Conservation (phyloP, 192 early-diverging fungal species). For the Backusella tarrabulga region DNA sequence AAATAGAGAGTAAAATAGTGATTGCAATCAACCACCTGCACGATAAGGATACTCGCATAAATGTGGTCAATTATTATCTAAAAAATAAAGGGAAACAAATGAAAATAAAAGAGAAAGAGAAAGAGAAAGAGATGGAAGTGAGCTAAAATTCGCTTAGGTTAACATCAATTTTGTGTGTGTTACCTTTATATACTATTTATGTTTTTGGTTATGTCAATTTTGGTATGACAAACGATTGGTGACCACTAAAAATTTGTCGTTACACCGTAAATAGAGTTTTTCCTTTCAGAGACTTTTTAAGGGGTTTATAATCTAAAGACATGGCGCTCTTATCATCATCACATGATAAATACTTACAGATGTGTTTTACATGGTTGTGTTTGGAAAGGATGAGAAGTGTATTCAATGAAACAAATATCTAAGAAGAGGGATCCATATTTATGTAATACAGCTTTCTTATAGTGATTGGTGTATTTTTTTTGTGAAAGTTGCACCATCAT, state of each 20-base stretch:
- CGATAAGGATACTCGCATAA: background rate
- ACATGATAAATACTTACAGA: background rate
- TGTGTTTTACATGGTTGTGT: background rate
- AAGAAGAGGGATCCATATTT: background rate
- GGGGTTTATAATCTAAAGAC: background rate
- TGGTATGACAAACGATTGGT: background rate
- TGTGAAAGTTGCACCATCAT: background rate
- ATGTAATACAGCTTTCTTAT: background rate
- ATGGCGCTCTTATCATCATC: background rate
- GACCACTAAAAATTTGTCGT: background rate
- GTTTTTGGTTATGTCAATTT: background rate
- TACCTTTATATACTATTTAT: background rate
- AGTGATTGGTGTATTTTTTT: background rate
- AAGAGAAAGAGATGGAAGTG: background rate
- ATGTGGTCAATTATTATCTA: background rate
- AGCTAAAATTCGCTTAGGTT: background rate
- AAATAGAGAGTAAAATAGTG: background rate
- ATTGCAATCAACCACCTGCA: background rate
- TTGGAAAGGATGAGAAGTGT: background rate
- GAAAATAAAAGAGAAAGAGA: background rate
- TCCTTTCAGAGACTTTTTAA: background rate
- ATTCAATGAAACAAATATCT: background rate
- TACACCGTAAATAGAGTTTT: background rate
- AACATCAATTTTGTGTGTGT: slow-evolving; percentile 1
- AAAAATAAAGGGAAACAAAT: background rate